Base-by-base conservation (phyloP, 805 yeast genomes). In the Naumovozyma baii region DNA sequence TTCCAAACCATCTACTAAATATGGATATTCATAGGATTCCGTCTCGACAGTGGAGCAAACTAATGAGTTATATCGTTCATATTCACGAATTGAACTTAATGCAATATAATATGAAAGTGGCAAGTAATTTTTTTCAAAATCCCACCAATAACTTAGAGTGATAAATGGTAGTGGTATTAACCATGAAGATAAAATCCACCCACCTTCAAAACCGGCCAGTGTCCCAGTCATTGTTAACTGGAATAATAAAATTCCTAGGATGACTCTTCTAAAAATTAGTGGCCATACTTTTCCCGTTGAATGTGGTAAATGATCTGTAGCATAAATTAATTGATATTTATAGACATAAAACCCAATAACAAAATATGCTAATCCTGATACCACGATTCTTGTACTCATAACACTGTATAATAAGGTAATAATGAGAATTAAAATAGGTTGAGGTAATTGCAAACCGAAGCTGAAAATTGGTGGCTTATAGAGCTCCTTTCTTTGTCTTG, bases 271-370 rank as follows among this genome's bases (percentile, higher is more conserved):
- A 54, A 83, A 82, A 2, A 90, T 79, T 36, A 87, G 67, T 0
- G 96, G 95, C 97, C 96, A 90, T 1, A 90, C 94, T 55, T 83
- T 83, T 1, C 97, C 98, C 0, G 96, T 92, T 0, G 96, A 87
- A 62, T 92, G 97, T 30, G 94, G 96, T 8, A 94, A 88, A 59
- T 92, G 97, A 25, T 86, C 87, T 66, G 92, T 81, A 0, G 95
- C 82, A 58, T 85, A 90, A 47, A 92, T 67, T 43, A 90, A 67
- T 61, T 87, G 96, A 59, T 88, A 90, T 62, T 90, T 90, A 71
- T 79, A 86, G 7, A 88, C 95, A 57, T 78, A 80, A 59, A 78
- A 90, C 0, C 97, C 96, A 40, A 86, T 64, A 13, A 83, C 61
- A 57, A 90, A 90, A 60, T 92, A 90, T 1, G 81, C 67, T 41